Percentiles rank a stretch among this genome's conserved stretches.
Conservation (phyloP, 164 flowering plant genomes). For the Platanus orientalis region DNA sequence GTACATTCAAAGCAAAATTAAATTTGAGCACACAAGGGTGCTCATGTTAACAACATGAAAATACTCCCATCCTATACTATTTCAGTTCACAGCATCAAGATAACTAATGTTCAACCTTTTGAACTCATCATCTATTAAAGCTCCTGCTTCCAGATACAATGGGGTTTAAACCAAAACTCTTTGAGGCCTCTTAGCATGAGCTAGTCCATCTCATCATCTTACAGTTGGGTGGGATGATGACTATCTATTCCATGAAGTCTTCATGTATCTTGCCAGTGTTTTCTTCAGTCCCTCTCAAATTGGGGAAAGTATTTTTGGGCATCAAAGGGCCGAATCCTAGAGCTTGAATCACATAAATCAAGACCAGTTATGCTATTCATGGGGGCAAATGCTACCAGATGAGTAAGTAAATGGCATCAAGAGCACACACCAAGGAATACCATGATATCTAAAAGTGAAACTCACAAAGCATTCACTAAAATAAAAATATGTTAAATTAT, state of each 20-base stretch:
- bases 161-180: too few relatives aligned
- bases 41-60: background rate
- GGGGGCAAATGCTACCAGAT: conserved; percentile 78
- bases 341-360: conserved; percentile 21
- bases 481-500: too few relatives aligned
- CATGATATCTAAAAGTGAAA: too few relatives aligned
- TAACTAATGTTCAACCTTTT: too few relatives aligned
- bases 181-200: too few relatives aligned
- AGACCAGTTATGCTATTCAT: conserved; percentile 40
- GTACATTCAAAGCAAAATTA: background rate
- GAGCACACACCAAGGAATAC: background rate
- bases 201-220: background rate
- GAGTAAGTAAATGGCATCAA: background rate
- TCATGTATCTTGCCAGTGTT: background rate
- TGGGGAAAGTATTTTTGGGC: conserved; percentile 46
- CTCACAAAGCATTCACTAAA: too few relatives aligned
- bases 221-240: background rate
- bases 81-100: background rate
- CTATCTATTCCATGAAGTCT: background rate
- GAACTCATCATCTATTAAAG: too few relatives aligned
- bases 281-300: conserved; percentile 22
- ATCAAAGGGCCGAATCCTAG: conserved; percentile 53
- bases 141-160: too few relatives aligned
- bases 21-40: background rate
- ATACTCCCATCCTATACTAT: background rate